Conservation (phyloP, 73 alveolate species). For the Paramecium primaurelia region DNA sequence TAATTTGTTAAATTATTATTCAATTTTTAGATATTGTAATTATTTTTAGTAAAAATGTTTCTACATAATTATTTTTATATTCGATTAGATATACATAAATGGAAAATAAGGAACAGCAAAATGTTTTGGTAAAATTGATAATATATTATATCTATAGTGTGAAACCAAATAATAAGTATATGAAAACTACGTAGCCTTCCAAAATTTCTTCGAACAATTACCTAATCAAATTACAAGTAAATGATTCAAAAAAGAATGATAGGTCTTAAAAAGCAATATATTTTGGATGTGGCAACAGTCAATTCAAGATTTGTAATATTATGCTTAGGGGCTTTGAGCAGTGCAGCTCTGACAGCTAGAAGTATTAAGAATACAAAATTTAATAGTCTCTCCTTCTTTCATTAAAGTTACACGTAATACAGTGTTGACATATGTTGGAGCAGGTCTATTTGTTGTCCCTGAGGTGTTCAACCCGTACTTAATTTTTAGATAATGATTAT, state of each 20-base stretch:
- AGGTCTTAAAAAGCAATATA: not conserved
- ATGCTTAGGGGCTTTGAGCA: not conserved
- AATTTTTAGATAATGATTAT: not conserved
- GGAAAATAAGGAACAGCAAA: not conserved
- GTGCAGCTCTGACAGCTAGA: not conserved
- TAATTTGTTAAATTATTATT: not conserved
- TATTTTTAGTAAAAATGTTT: not conserved
- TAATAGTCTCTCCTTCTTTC: not conserved
- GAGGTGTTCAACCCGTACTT: conserved; percentile 24
- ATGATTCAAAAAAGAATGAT: not conserved
- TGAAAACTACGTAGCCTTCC: not conserved
- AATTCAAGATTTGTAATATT: not conserved
- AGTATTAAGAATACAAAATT: not conserved
- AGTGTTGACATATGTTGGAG: not conserved
- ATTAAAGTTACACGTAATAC: not conserved
- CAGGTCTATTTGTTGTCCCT: not conserved
- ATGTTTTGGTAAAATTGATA: not conserved
- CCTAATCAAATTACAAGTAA: not conserved
- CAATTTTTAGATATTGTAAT: not conserved
- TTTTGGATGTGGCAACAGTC: not conserved
- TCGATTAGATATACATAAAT: not conserved
- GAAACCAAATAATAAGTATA: not conserved
- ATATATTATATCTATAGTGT: not conserved
- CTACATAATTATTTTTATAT: not conserved
- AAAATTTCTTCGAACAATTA: not conserved